Evolutionary conservation across 257 asterid genomes (phyloP).

Genomic region (Pogostemon cablin): DNA sequence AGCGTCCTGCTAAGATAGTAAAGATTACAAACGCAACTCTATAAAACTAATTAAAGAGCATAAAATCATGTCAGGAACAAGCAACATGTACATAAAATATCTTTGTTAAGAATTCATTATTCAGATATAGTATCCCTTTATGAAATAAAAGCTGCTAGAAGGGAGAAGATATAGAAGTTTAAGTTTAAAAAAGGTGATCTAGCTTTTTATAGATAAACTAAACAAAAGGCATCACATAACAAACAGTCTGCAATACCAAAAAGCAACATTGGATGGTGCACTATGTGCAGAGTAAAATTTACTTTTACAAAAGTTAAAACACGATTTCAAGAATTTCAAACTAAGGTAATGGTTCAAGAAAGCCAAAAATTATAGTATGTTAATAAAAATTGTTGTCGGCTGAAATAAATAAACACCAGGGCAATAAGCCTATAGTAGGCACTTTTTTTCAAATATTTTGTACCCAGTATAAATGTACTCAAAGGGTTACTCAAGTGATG

Average conservation of each 20-base stretch:
- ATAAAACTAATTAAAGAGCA: background rate
- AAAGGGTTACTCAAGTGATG: slow-evolving; percentile 6
- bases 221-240: background rate
- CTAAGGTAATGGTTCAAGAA: background rate
- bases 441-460: background rate
- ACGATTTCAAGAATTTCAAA: background rate
- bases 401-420: slow-evolving; percentile 2
- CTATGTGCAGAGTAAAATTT: background rate
- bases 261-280: background rate
- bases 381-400: background rate
- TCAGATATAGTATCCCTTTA: background rate
- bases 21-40: slow-evolving; percentile 20
- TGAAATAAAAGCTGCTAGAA: background rate
- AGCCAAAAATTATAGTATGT: slow-evolving; percentile 1
- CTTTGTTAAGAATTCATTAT: background rate
- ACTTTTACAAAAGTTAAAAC: background rate
- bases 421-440: background rate
- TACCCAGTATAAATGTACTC: slow-evolving; percentile 8
- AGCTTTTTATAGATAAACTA: background rate
- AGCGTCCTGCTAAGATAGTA: slow-evolving; percentile 68
- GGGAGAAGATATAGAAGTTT: slow-evolving; percentile 10
- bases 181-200: background rate
- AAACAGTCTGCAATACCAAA: slow-evolving; percentile 5
- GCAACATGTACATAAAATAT: background rate
- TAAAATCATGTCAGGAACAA: slow-evolving; percentile 5